Evolutionary conservation across 1,284 basidiomycete genomes (phyloP).

Genomic region (Boletellus deceptivus): DNA sequence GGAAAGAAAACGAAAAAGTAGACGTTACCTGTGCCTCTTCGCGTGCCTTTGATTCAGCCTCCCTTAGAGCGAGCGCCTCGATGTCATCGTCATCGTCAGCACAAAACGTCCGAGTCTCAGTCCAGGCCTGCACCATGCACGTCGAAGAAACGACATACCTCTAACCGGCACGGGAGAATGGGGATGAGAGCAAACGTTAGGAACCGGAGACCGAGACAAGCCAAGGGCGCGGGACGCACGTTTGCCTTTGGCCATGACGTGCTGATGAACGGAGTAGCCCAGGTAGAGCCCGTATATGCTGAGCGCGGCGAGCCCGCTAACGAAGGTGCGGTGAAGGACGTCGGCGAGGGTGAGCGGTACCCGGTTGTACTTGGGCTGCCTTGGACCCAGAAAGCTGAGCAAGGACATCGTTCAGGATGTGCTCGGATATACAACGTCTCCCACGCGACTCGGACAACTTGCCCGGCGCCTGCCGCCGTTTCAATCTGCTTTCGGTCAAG

Average conservation of each 20-base stretch:
- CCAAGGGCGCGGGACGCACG: slow-evolving; percentile 19
- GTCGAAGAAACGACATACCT: slow-evolving; percentile 14
- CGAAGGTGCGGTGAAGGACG: slow-evolving; percentile 31
- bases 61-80: slow-evolving; percentile 27
- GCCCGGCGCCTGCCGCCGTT: too few relatives aligned
- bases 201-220: neutral
- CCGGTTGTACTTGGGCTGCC: slow-evolving; percentile 22
- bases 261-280: slow-evolving; percentile 32
- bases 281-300: slow-evolving; percentile 33
- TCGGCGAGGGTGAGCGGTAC: slow-evolving; percentile 27
- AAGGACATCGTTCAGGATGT: slow-evolving; percentile 25
- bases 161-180: slow-evolving; percentile 2
- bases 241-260: slow-evolving; percentile 33
- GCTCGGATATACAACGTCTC: neutral
- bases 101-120: neutral
- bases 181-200: neutral
- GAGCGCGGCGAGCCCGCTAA: slow-evolving; percentile 29
- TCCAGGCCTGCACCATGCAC: neutral
- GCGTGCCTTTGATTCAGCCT: slow-evolving; percentile 22
- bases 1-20: neutral
- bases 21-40: slow-evolving; percentile 16
- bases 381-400: slow-evolving; percentile 27
- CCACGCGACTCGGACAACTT: slow-evolving; percentile 10
- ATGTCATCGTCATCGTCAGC: neutral
- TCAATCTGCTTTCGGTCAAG: too few relatives aligned